Percentiles rank a stretch among this genome's conserved stretches.
Evolutionary conservation across 164 flowering plant species (phyloP).

Genomic region (Vitis amurensis): DNA sequence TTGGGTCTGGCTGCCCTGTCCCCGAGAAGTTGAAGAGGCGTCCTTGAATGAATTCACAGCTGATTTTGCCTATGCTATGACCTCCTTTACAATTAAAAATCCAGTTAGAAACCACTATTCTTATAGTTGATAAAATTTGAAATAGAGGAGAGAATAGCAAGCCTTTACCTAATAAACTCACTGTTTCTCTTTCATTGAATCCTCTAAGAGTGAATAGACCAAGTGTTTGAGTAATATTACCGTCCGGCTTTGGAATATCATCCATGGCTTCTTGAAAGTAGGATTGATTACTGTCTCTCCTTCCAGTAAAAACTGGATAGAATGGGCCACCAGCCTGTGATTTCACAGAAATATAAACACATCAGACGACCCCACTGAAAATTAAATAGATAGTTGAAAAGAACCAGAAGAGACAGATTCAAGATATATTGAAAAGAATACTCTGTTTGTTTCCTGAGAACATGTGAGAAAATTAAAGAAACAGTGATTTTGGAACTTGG

Average conservation of each 20-base stretch:
- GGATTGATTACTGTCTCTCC: constrained; percentile 38
- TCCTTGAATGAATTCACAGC: constrained; percentile 23
- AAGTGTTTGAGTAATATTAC: constrained; percentile 22
- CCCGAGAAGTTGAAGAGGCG: constrained; percentile 27
- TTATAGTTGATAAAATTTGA: no score
- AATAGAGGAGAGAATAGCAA: no score
- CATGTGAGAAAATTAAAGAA: no score
- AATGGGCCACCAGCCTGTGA: constrained; percentile 57
- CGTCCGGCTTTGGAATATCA: constrained; percentile 42
- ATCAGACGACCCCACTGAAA: neutral
- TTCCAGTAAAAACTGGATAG: constrained; percentile 50
- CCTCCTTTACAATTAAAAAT: constrained; percentile 17
- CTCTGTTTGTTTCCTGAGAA: no score
- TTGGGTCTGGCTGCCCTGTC: constrained; percentile 34
- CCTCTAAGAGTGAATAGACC: constrained; percentile 32
- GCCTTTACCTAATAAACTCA: constrained; percentile 39
- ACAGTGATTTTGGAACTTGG: no score
- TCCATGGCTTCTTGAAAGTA: constrained; percentile 19
- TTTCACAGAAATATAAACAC: neutral
- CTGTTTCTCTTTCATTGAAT: constrained; percentile 45
- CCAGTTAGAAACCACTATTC: neutral
- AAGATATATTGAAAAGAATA: no score
- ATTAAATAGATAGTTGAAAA: no score
- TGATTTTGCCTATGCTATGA: constrained; percentile 25
- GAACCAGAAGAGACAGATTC: no score